These are phyloP conservation scores for Candolleomyces eurysporus DNA, from an alignment of 768 basidiomycete species.

Conservation along the genomic window DNA sequence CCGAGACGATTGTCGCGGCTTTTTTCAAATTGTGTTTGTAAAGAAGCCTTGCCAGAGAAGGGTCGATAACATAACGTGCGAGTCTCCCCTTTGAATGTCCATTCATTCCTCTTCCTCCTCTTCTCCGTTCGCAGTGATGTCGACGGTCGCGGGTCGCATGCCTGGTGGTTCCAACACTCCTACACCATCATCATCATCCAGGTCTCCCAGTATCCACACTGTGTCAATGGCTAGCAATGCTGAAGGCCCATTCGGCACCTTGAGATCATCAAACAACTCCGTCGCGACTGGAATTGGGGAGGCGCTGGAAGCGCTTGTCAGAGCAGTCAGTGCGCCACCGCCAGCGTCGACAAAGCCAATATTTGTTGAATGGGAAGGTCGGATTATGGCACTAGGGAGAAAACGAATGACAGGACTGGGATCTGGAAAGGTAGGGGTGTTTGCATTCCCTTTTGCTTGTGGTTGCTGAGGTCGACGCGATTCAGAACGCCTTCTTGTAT, in stretches of 20 bases:
- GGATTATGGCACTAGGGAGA: conserved; percentile 34
- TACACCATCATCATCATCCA: neutral
- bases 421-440: conserved; percentile 22
- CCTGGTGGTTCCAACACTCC: neutral
- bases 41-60: too few relatives aligned
- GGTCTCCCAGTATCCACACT: conserved; percentile 5
- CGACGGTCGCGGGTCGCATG: neutral
- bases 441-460: neutral
- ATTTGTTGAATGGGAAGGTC: conserved; percentile 29
- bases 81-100: neutral
- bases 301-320: conserved; percentile 24
- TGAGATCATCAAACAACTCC: conserved; percentile 22
- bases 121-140: neutral
- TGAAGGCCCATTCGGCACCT: conserved; percentile 15
- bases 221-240: conserved; percentile 8
- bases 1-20: neutral
- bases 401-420: conserved; percentile 27
- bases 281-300: conserved; percentile 33
- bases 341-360: conserved; percentile 24
- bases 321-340: conserved; percentile 13
- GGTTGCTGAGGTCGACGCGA: neutral
- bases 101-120: neutral
- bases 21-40: neutral
- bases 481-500: conserved; percentile 33
- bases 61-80: conserved; percentile 1